A percentile compares a stretch with the other conserved stretches of the same genome.
Conservation (phyloP, 139 green algal species). For the Deuterostichococcus epilithicus region DNA sequence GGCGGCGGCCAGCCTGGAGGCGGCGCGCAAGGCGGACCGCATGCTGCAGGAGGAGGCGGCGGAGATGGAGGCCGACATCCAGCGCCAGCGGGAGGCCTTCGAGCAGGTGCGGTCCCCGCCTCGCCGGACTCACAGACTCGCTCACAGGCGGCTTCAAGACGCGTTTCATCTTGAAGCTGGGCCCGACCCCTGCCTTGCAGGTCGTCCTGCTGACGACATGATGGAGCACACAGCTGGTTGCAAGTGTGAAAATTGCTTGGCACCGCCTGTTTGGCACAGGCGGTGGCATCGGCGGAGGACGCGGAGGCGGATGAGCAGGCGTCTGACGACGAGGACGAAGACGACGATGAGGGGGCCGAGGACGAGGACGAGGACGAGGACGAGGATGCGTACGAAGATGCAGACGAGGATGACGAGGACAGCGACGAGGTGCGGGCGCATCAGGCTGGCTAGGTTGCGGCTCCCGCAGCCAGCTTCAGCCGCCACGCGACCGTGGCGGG, state of each 20-base stretch:
- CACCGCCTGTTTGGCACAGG: too few species aligned
- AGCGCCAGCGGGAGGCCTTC: constrained; percentile 12
- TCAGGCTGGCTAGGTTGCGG: too few species aligned
- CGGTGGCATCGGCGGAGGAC: background rate
- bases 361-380: background rate
- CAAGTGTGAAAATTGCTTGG: too few species aligned
- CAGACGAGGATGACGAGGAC: background rate
- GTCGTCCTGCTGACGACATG: too few species aligned
- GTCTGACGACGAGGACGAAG: background rate
- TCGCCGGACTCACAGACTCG: too few species aligned
- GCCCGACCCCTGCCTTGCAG: too few species aligned
- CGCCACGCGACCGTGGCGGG: too few species aligned
- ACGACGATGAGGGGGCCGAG: background rate
- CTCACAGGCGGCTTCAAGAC: too few species aligned
- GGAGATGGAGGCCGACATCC: background rate
- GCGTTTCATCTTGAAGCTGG: too few species aligned
- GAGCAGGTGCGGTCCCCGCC: background rate
- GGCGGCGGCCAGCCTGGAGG: background rate
- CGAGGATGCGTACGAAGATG: background rate
- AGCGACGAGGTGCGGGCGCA: background rate
- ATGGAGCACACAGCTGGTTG: too few species aligned
- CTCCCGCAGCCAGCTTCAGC: too few species aligned
- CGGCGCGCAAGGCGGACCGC: background rate
- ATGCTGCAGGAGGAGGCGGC: background rate
- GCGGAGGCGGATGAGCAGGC: background rate